Conservation (phyloP, 2,329 filamentous ascomycete species). For the Lachnellula suecica region DNA sequence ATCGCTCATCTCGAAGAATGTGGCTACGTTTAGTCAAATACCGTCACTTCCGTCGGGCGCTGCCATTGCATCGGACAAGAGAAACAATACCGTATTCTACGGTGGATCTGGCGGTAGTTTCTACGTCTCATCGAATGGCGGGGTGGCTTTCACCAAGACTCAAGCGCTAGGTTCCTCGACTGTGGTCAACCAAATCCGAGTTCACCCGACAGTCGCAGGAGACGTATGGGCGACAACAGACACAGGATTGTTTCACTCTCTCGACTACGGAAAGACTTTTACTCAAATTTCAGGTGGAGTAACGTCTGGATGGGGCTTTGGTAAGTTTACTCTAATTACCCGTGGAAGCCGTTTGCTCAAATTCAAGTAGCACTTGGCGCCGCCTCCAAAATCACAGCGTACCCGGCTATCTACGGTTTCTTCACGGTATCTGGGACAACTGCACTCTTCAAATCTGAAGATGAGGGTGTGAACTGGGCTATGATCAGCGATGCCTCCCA, state of each 20-base stretch:
- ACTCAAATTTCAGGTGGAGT: constrained; percentile 30
- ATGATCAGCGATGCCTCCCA: constrained; percentile 28
- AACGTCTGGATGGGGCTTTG: constrained; percentile 10
- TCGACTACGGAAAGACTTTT: constrained; percentile 50
- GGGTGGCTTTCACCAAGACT: constrained; percentile 43
- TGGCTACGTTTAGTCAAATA: constrained; percentile 44
- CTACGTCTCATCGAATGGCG: constrained; percentile 51
- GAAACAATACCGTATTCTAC: constrained; percentile 52
- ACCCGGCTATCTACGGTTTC: constrained; percentile 30
- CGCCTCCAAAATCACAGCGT: constrained; percentile 14
- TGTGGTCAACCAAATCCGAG: constrained; percentile 54
- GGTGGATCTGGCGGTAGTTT: constrained; percentile 43
- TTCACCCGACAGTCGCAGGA: constrained; percentile 56
- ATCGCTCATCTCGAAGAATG: constrained; percentile 37
- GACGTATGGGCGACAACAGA: constrained; percentile 60
- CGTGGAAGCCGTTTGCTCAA: neutral
- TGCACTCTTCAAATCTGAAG: constrained; percentile 28
- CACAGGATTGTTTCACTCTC: constrained; percentile 52
- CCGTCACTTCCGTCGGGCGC: constrained; percentile 42
- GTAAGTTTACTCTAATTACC: neutral
- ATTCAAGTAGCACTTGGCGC: constrained; percentile 26
- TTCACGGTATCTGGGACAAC: constrained; percentile 26
- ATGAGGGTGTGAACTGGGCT: constrained; percentile 29
- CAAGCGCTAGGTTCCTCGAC: constrained; percentile 40
- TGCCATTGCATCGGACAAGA: constrained; percentile 54